phyloP scores from a whole-genome alignment of 495 filamentous ascomycete species.

The Trichoderma parareesei region DNA sequence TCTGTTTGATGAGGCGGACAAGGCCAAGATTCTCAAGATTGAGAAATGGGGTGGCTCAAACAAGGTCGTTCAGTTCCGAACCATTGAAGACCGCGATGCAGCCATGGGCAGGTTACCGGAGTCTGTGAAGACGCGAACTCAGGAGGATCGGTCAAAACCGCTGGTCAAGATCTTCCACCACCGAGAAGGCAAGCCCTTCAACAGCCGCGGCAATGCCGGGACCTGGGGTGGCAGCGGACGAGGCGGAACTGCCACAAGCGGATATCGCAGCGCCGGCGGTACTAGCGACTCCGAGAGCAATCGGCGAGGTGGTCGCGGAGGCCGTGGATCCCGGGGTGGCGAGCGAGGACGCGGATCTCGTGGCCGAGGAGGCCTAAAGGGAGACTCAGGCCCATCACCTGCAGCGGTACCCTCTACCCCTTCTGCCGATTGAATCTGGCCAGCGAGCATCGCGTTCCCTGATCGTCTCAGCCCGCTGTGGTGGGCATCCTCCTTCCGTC shows the following conservation, averaged over 20 bases:
- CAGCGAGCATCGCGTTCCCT: neutral
- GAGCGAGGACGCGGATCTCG: constrained; percentile 46
- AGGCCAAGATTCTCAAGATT: constrained; percentile 65
- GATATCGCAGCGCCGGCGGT: constrained; percentile 64
- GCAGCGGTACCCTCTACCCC: constrained; percentile 19
- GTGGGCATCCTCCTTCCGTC: neutral
- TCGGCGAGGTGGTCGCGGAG: constrained; percentile 57
- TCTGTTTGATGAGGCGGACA: constrained; percentile 74
- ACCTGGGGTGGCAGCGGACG: constrained; percentile 67
- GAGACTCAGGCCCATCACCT: constrained; percentile 41
- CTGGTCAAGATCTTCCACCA: constrained; percentile 73
- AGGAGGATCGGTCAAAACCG: constrained; percentile 61
- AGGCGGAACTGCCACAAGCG: constrained; percentile 46
- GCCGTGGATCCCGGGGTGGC: constrained; percentile 44
- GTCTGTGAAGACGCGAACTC: constrained; percentile 60
- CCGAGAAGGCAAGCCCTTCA: constrained; percentile 42
- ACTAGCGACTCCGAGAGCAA: constrained; percentile 77
- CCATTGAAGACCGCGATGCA: constrained; percentile 64
- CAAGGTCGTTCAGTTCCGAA: constrained; percentile 74
- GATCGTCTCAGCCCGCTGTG: neutral
- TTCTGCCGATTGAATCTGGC: neutral
- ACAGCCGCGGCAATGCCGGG: constrained; percentile 54
- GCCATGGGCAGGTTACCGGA: constrained; percentile 63
- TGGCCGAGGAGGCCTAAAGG: constrained; percentile 51
- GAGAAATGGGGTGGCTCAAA: constrained; percentile 68